Evolutionary conservation across 805 yeast genomes (phyloP).

Genomic region (Candida boidinii): DNA sequence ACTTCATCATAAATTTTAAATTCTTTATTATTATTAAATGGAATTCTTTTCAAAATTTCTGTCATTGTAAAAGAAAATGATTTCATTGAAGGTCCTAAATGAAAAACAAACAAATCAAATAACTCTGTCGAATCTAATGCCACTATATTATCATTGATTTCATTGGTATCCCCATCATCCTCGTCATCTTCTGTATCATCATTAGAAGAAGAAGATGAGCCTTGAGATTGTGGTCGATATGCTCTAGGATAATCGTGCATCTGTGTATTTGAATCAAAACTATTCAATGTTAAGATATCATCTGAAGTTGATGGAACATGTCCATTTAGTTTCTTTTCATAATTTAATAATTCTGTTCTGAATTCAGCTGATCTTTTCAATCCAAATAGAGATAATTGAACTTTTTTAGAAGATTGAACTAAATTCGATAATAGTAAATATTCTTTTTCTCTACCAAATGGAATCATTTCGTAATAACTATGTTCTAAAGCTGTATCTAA

Average conservation of each 20-base stretch:
- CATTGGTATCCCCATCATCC: conserved; percentile 5
- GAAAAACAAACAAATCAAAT: conserved; percentile 56
- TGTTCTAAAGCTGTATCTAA: conserved; percentile 43
- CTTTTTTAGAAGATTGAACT: conserved; percentile 41
- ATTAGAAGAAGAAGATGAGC: no score
- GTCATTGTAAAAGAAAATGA: conserved; percentile 57
- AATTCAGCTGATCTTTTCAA: conserved; percentile 60
- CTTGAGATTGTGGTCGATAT: no score
- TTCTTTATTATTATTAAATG: conserved; percentile 35
- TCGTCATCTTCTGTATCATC: conserved; percentile 20
- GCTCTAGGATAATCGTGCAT: no score
- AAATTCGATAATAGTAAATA: conserved; percentile 34
- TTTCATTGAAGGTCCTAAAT: conserved; percentile 66
- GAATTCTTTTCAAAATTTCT: conserved; percentile 50
- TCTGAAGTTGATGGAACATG: not conserved
- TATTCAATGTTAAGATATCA: conserved; percentile 13
- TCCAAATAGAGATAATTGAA: conserved; percentile 57
- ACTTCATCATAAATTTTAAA: conserved; percentile 30
- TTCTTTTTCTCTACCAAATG: conserved; percentile 49
- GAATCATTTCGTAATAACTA: conserved; percentile 49
- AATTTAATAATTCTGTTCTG: conserved; percentile 47
- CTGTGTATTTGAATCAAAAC: no score
- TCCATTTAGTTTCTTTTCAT: conserved; percentile 3
- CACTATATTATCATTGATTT: conserved; percentile 11
- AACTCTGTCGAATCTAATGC: conserved; percentile 32